A percentile compares a stretch with the other conserved stretches of the same genome.
Evolutionary conservation across 1,284 basidiomycete species (phyloP).

Genomic region (Irpex sp.): DNA sequence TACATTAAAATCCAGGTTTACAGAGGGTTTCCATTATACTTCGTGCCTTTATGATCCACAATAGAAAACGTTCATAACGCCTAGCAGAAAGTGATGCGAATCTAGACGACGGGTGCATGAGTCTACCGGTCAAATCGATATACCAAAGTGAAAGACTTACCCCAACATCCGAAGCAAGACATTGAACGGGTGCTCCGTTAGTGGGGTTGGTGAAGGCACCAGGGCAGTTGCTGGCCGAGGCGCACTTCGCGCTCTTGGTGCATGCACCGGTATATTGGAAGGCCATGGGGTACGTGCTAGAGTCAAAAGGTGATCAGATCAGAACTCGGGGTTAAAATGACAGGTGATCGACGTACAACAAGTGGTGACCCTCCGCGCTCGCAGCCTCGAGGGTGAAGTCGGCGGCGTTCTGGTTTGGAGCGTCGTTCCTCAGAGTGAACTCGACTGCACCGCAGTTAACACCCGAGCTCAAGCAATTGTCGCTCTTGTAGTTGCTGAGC

Average conservation of each 20-base stretch:
- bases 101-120: not conserved
- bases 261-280: constrained; percentile 1
- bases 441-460: constrained; percentile 8
- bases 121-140: not conserved
- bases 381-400: constrained; percentile 2
- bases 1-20: not conserved
- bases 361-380: constrained; percentile 1
- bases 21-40: not conserved
- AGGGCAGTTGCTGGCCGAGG: constrained; percentile 1
- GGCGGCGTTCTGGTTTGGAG: constrained; percentile 6
- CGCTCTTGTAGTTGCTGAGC: constrained; percentile 3
- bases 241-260: constrained; percentile 1
- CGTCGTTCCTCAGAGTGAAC: constrained; percentile 6
- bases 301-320: not conserved
- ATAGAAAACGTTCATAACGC: not conserved
- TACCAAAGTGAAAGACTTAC: not conserved
- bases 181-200: not conserved
- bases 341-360: not conserved
- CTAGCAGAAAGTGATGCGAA: not conserved
- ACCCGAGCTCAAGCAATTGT: constrained; percentile 7
- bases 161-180: not conserved
- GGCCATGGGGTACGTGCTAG: constrained; percentile 3
- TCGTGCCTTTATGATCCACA: not conserved
- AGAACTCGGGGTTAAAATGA: not conserved
- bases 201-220: constrained; percentile 3